Conservation (phyloP, 164 flowering plant genomes). For the Chloranthus sessilifolius region DNA sequence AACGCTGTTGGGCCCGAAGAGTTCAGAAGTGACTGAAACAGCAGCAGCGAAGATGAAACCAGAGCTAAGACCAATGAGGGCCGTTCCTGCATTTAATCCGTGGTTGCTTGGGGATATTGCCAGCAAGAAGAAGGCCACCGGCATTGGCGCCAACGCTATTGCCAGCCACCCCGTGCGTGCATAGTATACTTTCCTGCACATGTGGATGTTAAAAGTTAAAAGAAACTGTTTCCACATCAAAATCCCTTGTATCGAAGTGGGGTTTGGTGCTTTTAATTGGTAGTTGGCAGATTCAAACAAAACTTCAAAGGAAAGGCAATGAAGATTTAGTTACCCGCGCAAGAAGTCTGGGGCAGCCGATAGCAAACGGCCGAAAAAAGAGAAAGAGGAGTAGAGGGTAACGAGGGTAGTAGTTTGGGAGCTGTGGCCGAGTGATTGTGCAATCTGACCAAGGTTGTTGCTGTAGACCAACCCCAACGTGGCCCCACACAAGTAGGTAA, state of each 20-base stretch:
- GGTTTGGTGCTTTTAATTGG: not conserved
- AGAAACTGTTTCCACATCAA: no score
- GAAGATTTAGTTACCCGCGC: conserved; percentile 66
- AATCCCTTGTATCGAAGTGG: not conserved
- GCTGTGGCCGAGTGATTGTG: conserved; percentile 65
- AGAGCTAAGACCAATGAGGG: conserved; percentile 76
- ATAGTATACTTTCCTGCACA: conserved; percentile 74
- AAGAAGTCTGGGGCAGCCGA: conserved; percentile 83
- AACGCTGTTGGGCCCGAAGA: conserved; percentile 77
- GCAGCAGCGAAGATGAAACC: conserved; percentile 97
- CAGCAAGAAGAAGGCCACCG: conserved; percentile 74
- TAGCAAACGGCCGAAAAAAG: conserved; percentile 95
- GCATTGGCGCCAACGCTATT: conserved; percentile 73
- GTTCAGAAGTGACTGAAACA: conserved; percentile 85
- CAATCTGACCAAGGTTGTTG: conserved; percentile 90
- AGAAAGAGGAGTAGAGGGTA: conserved; percentile 79
- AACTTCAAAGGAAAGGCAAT: not conserved
- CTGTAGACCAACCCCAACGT: conserved; percentile 95
- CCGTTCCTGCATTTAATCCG: conserved; percentile 59
- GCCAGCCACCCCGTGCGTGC: conserved; percentile 94
- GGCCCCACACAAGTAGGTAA: conserved; percentile 90
- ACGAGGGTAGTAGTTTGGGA: conserved; percentile 45
- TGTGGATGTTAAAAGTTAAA: not conserved
- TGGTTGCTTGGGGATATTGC: conserved; percentile 27
- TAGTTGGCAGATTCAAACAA: no score